These are phyloP conservation scores for Pugionium dolabratum DNA, from an alignment of 345 rosid species.

Conservation along the genomic window DNA sequence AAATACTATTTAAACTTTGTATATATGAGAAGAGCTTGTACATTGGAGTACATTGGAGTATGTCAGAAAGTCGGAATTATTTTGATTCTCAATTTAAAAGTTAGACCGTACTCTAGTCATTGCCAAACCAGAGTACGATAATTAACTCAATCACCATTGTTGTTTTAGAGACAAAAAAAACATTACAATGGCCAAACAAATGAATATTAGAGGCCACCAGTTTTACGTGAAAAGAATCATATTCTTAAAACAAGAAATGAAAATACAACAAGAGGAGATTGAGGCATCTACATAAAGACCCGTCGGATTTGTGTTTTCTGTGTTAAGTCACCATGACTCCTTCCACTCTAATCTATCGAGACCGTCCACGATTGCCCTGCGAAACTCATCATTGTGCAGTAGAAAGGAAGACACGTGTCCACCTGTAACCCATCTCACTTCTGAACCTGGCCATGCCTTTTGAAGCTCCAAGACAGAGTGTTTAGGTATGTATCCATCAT, in stretches of 20 bases:
- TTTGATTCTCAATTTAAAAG: neutral
- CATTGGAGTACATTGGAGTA: neutral
- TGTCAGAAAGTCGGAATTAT: neutral
- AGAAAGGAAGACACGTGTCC: slow-evolving; percentile 94
- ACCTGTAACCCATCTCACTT: slow-evolving; percentile 98
- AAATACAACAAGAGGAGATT: slow-evolving; percentile 17
- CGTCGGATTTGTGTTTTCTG: neutral
- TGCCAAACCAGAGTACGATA: neutral
- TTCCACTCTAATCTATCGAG: slow-evolving; percentile 82
- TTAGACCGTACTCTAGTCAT: neutral
- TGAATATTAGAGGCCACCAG: neutral
- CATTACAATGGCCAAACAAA: neutral
- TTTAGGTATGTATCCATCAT: slow-evolving; percentile 95
- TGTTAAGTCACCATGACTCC: slow-evolving; percentile 54
- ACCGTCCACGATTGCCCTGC: slow-evolving; percentile 81
- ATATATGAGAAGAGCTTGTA: neutral
- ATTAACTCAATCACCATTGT: no score
- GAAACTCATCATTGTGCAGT: slow-evolving; percentile 78
- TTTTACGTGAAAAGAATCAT: neutral
- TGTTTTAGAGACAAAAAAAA: neutral
- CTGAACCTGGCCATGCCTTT: slow-evolving; percentile 99
- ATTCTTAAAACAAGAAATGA: neutral
- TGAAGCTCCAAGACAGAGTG: slow-evolving; percentile 94
- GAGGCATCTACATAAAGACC: slow-evolving; percentile 34
- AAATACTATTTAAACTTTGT: no score